Base-by-base conservation (phyloP, 495 filamentous ascomycete genomes). In the Penicillium waksmanii region DNA sequence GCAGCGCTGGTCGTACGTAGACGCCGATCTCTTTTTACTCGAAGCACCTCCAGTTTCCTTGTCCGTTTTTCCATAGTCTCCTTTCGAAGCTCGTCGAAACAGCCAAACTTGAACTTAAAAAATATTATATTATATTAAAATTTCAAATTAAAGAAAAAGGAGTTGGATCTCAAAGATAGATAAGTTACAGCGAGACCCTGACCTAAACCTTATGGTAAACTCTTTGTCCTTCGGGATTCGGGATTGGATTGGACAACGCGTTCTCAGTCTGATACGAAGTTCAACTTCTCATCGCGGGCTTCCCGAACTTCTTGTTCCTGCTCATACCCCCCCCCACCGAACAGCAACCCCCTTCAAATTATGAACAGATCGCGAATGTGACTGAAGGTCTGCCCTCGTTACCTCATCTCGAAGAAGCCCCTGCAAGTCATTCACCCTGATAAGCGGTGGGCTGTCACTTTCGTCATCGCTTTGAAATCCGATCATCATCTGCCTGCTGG, bases 1-100 rank as follows among this genome's bases (percentile, higher is more conserved):
- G 67, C 65, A 70, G 47, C 58, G 53, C 13, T 31, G 51, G 35
- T 13, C 35, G 55, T 70, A 55, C 65, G 67, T 68, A 62, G 27
- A 49, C 55, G 58, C 35, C 44, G 60, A 66, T 63, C 53, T 47
- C 53, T 33, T 44, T 23, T 44, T 53, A 31, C 6, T 31, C 27
- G 27, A 5, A 31, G 27, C 27, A 31, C 6, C 27, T 31, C 27
- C 27, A 31, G 27, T 31, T 31, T 31, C 27, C 27, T 31, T 31
- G 23, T 23, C 23, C 27, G 6, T 7, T 31, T 27, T 31, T 55
- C 52, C 52, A 53, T 48, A 51, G 50, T 46, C 21, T 9, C n/a
- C 9, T 38, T 52, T 56, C 12, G 59, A 61, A 61, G 40, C 10
- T 42, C 15, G 31, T 61, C 53, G 59, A 61, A 23, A 23, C 23